Percentiles rank a stretch among this genome's conserved stretches.
Conservation (phyloP, 345 rosid genomes). For the Camelina neglecta region DNA sequence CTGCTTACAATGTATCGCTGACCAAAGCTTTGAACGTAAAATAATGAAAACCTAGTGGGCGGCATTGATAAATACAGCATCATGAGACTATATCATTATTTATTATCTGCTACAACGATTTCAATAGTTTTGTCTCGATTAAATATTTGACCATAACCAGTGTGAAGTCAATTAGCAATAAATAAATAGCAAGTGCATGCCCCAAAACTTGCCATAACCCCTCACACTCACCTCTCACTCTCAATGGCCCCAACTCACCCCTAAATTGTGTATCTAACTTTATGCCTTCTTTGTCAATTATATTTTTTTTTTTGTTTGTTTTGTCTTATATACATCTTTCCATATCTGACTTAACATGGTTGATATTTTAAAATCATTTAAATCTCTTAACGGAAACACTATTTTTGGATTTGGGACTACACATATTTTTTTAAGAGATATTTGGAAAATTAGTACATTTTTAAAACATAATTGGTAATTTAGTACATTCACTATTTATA, state of each 20-base stretch:
- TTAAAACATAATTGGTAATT: no score
- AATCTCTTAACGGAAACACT: neutral
- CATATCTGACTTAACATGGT: neutral
- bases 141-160: conserved; percentile 3
- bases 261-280: neutral
- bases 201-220: conserved; percentile 21
- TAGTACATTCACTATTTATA: no score
- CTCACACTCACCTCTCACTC: conserved; percentile 10
- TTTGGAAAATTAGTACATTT: no score
- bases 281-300: conserved; percentile 2
- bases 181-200: conserved; percentile 8
- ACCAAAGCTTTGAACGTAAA: neutral
- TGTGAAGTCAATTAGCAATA: conserved; percentile 5
- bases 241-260: conserved; percentile 22
- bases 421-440: no score
- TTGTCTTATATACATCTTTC: conserved; percentile 23
- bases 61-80: conserved; percentile 24
- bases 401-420: neutral
- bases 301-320: neutral
- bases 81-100: conserved; percentile 1
- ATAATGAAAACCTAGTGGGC: conserved; percentile 7
- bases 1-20: neutral
- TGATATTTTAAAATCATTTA: neutral
- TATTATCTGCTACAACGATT: neutral
- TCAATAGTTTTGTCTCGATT: neutral